Base-by-base conservation (phyloP, 75 land plant genomes). In the Adiantum capillusveneris region DNA sequence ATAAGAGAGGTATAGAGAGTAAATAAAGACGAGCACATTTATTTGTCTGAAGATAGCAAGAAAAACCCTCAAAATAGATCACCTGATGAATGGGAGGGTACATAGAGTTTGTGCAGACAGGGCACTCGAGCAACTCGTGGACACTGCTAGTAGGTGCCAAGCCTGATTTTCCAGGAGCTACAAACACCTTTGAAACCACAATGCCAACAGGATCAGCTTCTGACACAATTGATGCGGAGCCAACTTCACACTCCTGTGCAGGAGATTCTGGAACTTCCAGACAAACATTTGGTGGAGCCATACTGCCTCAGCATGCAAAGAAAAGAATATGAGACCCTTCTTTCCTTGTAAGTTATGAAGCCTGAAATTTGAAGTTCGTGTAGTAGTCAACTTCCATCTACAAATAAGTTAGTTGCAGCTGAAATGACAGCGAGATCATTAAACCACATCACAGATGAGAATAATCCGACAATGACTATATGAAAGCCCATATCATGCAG, bases 41-140 rank as follows among this genome's bases (percentile, higher is more conserved):
- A n/a, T n/a, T n/a, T n/a, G 9, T 34, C 9, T 34, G 9, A 34
- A 34, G 9, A 9, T 5, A 34, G 37, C 37, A 3, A 34, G 9
- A 9, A 34, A 34, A 5, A 34, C 37, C 9, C 37, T 34, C 37
- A 5, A 34, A 34, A 34, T 34, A 34, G 9, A 67, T 22, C 51
- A 86, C 91, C 91, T 87, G 91, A 55, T 84, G 91, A 43, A 87
- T 87, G 1, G 90, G 90, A 24, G 90, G 90, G 63, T 86, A 84
- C 88, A 84, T 86, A 22, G 84, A 84, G 52, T 87, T 84, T 34
- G 84, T 78, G 59, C 87, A 84, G 29, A 85, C 88, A 9, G 88
- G 88, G 53, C 88, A 85, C 39, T 85, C 88, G 30, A 85, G 72
- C 14, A 86, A 81, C 62, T 86, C 90, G 67, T 84, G 84, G 54